Percentiles rank a stretch among this genome's conserved stretches.
Evolutionary conservation across 23 red algal genomes (phyloP).

Genomic region (Cyanidioschyzon merolae): DNA sequence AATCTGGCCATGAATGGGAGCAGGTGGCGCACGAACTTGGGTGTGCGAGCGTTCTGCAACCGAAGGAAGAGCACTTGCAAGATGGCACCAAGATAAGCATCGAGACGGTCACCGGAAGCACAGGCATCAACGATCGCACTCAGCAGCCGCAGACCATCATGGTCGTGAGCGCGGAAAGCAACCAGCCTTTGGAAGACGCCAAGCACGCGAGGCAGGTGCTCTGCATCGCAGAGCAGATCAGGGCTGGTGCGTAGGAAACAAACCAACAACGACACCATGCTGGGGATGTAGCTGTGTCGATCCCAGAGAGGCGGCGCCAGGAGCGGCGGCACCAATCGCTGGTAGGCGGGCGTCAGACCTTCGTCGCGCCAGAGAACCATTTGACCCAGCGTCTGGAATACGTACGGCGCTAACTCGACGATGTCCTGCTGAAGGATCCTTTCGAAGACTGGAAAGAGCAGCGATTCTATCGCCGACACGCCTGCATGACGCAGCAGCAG

Average conservation of each 20-base stretch:
- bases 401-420: constrained; percentile 87
- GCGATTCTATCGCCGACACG: constrained; percentile 43
- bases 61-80: constrained; percentile 66
- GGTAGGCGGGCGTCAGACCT: constrained; percentile 32
- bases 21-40: constrained; percentile 47
- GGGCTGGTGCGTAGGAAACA: constrained; percentile 31
- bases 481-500: constrained; percentile 33
- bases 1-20: constrained; percentile 47
- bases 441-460: constrained; percentile 49
- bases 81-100: constrained; percentile 32
- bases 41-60: constrained; percentile 56
- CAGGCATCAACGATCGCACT: constrained; percentile 45
- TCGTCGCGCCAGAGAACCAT: constrained; percentile 35
- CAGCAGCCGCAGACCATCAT: constrained; percentile 54
- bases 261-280: constrained; percentile 70
- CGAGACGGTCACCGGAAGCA: constrained; percentile 14
- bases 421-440: constrained; percentile 62
- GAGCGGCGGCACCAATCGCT: constrained; percentile 36
- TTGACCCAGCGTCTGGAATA: constrained; percentile 79
- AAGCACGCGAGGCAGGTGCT: constrained; percentile 51
- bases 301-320: constrained; percentile 82
- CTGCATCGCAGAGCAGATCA: constrained; percentile 26
- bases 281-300: constrained; percentile 61
- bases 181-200: constrained; percentile 91
- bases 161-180: constrained; percentile 65